Evolutionary conservation across 495 filamentous ascomycete genomes (phyloP).

Genomic region (Peziza echinospora): DNA sequence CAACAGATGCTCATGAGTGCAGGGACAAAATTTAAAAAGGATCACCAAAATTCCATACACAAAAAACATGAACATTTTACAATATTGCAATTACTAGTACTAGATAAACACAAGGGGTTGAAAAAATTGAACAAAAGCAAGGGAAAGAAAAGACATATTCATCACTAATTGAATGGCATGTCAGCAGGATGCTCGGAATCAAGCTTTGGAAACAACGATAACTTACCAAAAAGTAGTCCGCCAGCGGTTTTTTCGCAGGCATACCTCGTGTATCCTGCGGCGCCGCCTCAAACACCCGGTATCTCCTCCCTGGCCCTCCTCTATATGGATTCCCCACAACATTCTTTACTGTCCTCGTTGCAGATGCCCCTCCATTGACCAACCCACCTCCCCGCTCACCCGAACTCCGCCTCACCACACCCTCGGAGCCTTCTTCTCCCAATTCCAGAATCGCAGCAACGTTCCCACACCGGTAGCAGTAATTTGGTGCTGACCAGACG

Average conservation of each 20-base stretch:
- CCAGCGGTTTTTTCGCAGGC: slow-evolving; percentile 96
- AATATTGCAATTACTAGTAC: too few species aligned
- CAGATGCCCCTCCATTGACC: slow-evolving; percentile 7
- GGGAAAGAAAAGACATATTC: too few species aligned
- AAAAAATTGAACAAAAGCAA: too few species aligned
- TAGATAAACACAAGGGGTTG: too few species aligned
- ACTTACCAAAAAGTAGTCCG: slow-evolving; percentile 68
- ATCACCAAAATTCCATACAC: too few species aligned
- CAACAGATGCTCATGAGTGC: too few species aligned
- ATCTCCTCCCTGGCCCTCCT: slow-evolving; percentile 65
- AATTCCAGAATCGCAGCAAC: slow-evolving; percentile 89
- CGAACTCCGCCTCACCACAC: slow-evolving; percentile 55
- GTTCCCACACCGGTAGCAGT: slow-evolving; percentile 95
- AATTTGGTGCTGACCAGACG: slow-evolving; percentile 93
- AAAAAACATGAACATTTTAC: too few species aligned
- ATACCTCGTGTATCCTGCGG: slow-evolving; percentile 92
- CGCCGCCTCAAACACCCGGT: slow-evolving; percentile 90
- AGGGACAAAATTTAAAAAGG: too few species aligned
- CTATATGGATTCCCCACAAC: slow-evolving; percentile 25
- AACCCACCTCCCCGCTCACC: slow-evolving; percentile 34
- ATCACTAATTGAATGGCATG: too few species aligned
- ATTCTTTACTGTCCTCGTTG: slow-evolving; percentile 19
- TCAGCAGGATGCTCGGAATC: too few species aligned
- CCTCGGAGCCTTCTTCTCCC: slow-evolving; percentile 50
- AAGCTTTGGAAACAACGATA: too few species aligned